Evolutionary conservation across 768 basidiomycete genomes (phyloP), one percentile per base, ranked within the genome.

Genomic region (Suillus variegatus): DNA sequence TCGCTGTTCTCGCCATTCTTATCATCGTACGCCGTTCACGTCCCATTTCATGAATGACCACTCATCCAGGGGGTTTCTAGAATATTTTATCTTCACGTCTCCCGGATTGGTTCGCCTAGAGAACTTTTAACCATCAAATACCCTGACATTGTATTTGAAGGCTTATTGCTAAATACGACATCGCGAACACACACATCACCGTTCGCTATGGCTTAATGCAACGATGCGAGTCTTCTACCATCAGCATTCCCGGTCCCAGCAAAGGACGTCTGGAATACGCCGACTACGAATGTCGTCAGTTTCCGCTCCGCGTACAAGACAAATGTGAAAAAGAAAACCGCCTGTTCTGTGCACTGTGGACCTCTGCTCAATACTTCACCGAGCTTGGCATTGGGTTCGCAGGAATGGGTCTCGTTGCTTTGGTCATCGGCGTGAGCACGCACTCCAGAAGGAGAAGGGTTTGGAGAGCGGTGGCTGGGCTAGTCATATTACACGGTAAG

Each of bases 371-470:
- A 2, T 93, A 91, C 72, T 76, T 85, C 56, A 80, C 83, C n/a
- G 85, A 90, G 72, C 74, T 92, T 12, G 85, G 85, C 52, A 81
- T 87, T 40, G 88, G 90, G 4, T 89, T 90, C 73, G 88, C 84
- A 9, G 82, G 79, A 56, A 77, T 87, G 35, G 85, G 89, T 4
- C 76, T 90, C 44, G 71, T 82, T 0, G 79, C 89, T 9, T 81
- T 93, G 57, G 71, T 88, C 49, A 81, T 93, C 64, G 91, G 92
- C 4, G 82, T 91, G 22, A 90, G 84, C 71, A 92, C 92, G 0
- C 86, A 86, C 70, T 90, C 90, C 18, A 81, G 91, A 60, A 81
- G 92, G 68, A 81, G 90, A 65, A 85, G 92, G 68, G 88, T 92
- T 40, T 93, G 92, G 92, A 86, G 84, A 72, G 88, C 85, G 1